phyloP scores from a whole-genome alignment of 2,329 filamentous ascomycete genomes.

The Diplodia corticola region DNA sequence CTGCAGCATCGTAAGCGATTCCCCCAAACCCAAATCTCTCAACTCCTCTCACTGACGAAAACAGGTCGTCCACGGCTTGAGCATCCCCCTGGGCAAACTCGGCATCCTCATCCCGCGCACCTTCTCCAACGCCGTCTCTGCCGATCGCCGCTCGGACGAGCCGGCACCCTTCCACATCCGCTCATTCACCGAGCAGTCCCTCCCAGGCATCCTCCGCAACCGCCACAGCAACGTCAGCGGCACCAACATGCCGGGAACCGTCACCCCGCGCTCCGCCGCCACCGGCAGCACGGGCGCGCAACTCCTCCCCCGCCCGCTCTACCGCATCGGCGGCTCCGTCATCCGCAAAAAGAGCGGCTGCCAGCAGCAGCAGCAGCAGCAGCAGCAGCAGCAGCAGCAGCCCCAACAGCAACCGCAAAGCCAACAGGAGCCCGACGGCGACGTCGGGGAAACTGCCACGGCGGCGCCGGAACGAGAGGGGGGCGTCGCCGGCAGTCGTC shows the following conservation, averaged over 20 bases:
- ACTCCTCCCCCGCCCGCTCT: constrained; percentile 34
- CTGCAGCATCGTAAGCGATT: constrained; percentile 71
- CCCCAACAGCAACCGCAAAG: no score
- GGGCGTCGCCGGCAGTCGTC: background rate
- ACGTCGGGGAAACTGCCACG: no score
- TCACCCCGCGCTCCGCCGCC: constrained; percentile 21
- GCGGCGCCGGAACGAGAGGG: background rate
- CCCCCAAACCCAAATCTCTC: background rate
- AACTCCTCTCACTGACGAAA: no score
- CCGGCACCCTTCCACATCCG: constrained; percentile 36
- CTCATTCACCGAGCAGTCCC: constrained; percentile 28
- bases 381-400: no score
- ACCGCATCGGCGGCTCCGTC: constrained; percentile 38
- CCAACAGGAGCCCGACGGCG: background rate
- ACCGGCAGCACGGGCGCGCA: constrained; percentile 25
- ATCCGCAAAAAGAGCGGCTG: constrained; percentile 29
- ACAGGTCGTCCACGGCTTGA: constrained; percentile 69
- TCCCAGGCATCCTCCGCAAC: constrained; percentile 31
- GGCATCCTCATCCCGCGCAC: constrained; percentile 63
- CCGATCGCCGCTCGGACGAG: constrained; percentile 27
- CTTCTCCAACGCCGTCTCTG: constrained; percentile 52
- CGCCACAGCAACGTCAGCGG: constrained; percentile 26
- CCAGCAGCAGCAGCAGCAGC: background rate
- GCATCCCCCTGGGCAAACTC: constrained; percentile 73
- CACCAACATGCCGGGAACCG: background rate